Conservation (phyloP, 176 grass and related monocot species). For the Zizania latifolia region DNA sequence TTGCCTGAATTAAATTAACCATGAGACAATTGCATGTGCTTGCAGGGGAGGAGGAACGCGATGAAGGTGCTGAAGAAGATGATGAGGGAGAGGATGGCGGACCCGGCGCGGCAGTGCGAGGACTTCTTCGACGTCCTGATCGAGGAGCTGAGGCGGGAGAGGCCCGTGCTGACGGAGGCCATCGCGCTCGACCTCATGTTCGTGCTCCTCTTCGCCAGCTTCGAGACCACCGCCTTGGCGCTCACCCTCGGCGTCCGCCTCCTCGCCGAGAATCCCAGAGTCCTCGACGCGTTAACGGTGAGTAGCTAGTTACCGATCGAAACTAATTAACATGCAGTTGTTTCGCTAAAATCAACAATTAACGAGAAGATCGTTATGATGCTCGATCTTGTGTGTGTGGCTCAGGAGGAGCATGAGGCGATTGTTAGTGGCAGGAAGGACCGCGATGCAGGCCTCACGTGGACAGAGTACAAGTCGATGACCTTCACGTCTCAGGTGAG, state of each 20-base stretch:
- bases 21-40: neutral
- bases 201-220: constrained; percentile 68
- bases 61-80: constrained; percentile 59
- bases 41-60: constrained; percentile 46
- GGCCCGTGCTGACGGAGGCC: constrained; percentile 43
- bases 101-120: constrained; percentile 8
- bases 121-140: constrained; percentile 62
- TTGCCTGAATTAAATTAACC: neutral
- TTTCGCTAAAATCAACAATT: neutral
- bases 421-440: constrained; percentile 54
- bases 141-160: constrained; percentile 53
- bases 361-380: constrained; percentile 25
- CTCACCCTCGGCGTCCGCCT: constrained; percentile 77
- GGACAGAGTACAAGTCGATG: constrained; percentile 88
- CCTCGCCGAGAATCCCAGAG: constrained; percentile 54
- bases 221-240: constrained; percentile 66
- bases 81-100: constrained; percentile 30
- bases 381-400: constrained; percentile 3
- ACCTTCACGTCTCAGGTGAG: constrained; percentile 75
- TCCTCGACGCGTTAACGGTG: constrained; percentile 50
- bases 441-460: constrained; percentile 54
- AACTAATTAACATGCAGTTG: neutral
- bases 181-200: constrained; percentile 65
- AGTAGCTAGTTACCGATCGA: neutral
- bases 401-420: constrained; percentile 74